Conservation (phyloP, 2,329 filamentous ascomycete species). For the Paraconiothyrium sp. region DNA sequence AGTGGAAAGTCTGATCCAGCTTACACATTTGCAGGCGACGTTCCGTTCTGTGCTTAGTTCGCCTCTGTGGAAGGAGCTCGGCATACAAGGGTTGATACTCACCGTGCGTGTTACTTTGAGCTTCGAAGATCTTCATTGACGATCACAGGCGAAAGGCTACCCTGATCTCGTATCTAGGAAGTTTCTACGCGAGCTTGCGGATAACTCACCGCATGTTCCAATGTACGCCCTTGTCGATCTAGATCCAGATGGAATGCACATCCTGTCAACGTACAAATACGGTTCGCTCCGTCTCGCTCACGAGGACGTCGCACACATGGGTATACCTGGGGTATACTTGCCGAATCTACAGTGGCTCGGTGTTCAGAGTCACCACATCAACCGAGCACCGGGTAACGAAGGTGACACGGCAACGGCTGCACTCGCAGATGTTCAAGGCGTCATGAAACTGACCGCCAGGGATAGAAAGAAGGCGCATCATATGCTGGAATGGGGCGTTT, state of each 20-base stretch:
- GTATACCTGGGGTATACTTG: conserved; percentile 45
- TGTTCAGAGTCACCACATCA: conserved; percentile 52
- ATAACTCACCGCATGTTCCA: conserved; percentile 53
- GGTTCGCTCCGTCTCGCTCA: conserved; percentile 72
- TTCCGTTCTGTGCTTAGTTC: conserved; percentile 73
- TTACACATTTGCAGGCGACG: conserved; percentile 66
- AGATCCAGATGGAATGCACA: conserved; percentile 79
- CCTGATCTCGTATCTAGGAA: conserved; percentile 76
- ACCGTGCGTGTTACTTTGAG: conserved; percentile 61
- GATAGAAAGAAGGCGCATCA: conserved; percentile 68
- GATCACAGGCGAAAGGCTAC: conserved; percentile 77
- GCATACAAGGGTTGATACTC: conserved; percentile 70
- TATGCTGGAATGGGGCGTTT: conserved; percentile 60
- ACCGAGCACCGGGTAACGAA: conserved; percentile 26
- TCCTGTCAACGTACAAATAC: conserved; percentile 76
- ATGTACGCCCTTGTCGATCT: conserved; percentile 75
- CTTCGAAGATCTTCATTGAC: conserved; percentile 18
- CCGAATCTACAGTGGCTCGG: conserved; percentile 72
- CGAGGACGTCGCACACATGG: conserved; percentile 60
- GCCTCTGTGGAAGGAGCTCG: conserved; percentile 61
- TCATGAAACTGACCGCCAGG: conserved; percentile 61
- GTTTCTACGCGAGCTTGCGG: conserved; percentile 63
- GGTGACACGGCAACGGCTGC: conserved; percentile 22
- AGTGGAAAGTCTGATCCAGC: conserved; percentile 9
- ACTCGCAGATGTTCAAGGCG: conserved; percentile 45